phyloP scores from a whole-genome alignment of 179 eudicot genomes.

The Monotropa hypopitys region DNA sequence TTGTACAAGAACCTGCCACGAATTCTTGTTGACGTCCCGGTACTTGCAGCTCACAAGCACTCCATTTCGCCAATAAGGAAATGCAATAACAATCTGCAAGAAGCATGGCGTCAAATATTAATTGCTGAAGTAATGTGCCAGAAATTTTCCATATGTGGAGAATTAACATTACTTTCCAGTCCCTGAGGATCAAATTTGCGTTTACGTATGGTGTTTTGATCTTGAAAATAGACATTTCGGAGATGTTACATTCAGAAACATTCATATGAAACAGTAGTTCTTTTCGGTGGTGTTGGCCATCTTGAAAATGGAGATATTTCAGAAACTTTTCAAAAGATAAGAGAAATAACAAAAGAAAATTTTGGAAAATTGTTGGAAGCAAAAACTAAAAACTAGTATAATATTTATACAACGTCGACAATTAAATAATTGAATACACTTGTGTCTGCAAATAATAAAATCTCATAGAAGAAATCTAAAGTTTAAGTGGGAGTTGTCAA shows the following conservation, averaged over 20 bases:
- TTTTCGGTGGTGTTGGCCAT: no score
- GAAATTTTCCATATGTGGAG: constrained; percentile 7
- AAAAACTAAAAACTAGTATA: not conserved
- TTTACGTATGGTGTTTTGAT: not conserved
- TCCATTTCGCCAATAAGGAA: constrained; percentile 57
- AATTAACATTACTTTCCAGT: not conserved
- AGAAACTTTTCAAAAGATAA: not conserved
- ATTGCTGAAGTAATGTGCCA: not conserved
- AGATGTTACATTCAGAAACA: not conserved
- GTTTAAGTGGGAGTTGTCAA: not conserved
- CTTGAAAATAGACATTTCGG: not conserved
- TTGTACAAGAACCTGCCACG: constrained; percentile 70
- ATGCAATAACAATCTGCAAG: constrained; percentile 70
- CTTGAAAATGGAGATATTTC: no score
- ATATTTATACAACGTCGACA: not conserved
- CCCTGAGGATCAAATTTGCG: not conserved
- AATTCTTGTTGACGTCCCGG: constrained; percentile 50
- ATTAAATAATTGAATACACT: not conserved
- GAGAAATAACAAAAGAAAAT: not conserved
- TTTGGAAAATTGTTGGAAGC: not conserved
- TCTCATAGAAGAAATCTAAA: not conserved
- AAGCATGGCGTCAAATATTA: constrained; percentile 3
- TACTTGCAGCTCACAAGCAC: constrained; percentile 76
- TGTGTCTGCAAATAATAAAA: not conserved
- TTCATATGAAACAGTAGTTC: no score